Percentiles rank a stretch among this genome's conserved stretches.
Evolutionary conservation across 2,329 filamentous ascomycete species (phyloP).

Genomic region (Pezizomycotina sp.): DNA sequence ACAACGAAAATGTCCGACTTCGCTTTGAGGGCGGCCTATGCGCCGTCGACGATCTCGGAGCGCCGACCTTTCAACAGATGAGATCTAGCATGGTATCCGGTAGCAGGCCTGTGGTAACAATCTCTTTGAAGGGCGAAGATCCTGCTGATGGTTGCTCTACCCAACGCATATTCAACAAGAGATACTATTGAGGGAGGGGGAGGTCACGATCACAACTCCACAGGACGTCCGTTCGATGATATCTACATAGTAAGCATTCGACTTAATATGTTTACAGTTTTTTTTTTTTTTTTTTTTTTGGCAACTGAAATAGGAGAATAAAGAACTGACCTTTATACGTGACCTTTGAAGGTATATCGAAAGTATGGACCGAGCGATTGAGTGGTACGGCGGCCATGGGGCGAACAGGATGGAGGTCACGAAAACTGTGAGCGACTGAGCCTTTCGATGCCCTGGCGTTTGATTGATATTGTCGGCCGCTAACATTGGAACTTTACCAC

Average conservation of each 20-base stretch:
- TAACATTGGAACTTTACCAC: slow-evolving; percentile 14
- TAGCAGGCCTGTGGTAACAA: slow-evolving; percentile 18
- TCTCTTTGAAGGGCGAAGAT: slow-evolving; percentile 22
- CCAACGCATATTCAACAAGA: slow-evolving; percentile 34
- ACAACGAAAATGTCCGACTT: slow-evolving; percentile 9
- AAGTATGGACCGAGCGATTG: slow-evolving; percentile 20
- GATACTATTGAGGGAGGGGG: slow-evolving; percentile 44
- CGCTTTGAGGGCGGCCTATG: background rate
- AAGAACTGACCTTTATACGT: slow-evolving; percentile 12
- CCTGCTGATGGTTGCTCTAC: slow-evolving; percentile 7
- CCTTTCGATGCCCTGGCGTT: background rate
- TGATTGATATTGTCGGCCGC: slow-evolving; percentile 2
- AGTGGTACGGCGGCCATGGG: slow-evolving; percentile 21
- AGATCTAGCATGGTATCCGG: slow-evolving; percentile 10
- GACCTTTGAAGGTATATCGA: slow-evolving; percentile 24
- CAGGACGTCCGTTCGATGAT: slow-evolving; percentile 41
- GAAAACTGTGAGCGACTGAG: slow-evolving; percentile 11
- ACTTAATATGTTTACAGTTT: slow-evolving; percentile 2
- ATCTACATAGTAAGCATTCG: slow-evolving; percentile 33
- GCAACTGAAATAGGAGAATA: slow-evolving; percentile 5
- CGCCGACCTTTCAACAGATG: background rate
- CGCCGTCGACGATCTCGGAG: background rate
- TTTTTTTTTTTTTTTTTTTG: background rate
- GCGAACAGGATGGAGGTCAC: slow-evolving; percentile 12
- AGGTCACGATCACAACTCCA: slow-evolving; percentile 35